These are phyloP conservation scores for Neurospora sp. DNA, from an alignment of 495 filamentous ascomycete species.

Conservation along the genomic window DNA sequence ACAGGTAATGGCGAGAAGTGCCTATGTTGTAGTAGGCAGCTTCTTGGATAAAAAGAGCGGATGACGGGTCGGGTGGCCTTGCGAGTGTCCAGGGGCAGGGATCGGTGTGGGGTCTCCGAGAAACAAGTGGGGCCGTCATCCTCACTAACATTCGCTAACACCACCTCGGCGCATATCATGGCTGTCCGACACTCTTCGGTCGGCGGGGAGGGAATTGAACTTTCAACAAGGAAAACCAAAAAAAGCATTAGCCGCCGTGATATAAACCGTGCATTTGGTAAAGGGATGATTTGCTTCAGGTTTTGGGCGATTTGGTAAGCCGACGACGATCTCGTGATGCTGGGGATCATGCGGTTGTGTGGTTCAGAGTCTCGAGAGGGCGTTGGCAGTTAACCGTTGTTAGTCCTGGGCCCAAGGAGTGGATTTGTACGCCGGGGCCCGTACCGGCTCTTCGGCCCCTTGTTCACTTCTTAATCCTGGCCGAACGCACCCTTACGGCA, in stretches of 20 bases:
- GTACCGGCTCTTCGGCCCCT: background rate
- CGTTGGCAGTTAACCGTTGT: background rate
- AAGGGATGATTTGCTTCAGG: no score
- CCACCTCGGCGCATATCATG: background rate
- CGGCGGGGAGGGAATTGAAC: no score
- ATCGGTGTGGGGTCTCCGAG: background rate
- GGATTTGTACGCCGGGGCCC: background rate
- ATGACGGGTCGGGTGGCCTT: background rate
- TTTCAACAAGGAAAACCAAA: no score
- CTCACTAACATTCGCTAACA: background rate
- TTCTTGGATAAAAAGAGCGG: background rate
- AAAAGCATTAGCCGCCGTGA: no score
- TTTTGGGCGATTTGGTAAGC: no score
- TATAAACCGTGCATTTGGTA: no score
- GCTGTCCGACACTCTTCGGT: background rate
- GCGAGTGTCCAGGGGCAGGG: background rate
- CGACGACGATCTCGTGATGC: background rate
- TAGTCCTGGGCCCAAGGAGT: background rate
- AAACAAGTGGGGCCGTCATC: background rate
- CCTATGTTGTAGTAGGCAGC: background rate
- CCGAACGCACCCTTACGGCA: background rate
- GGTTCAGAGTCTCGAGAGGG: background rate
- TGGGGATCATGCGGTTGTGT: background rate
- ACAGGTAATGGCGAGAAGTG: background rate
- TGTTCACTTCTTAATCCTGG: background rate